Base-by-base conservation (phyloP, 495 filamentous ascomycete species). In the Hypoxylon trugodes region DNA sequence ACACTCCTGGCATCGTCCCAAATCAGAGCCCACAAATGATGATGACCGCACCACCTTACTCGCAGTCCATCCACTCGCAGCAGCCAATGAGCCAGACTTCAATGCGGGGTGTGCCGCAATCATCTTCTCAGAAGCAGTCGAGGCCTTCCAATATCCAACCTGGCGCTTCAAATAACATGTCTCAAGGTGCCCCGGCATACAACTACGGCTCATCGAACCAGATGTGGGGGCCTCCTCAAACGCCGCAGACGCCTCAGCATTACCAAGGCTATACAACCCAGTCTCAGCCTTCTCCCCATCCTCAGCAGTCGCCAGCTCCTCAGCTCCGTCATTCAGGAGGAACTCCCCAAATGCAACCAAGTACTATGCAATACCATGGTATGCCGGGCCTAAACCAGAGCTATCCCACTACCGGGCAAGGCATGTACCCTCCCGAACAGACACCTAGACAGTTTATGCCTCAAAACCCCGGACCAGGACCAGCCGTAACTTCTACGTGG, bases 381-480 rank as follows among this genome's bases (percentile, higher is more conserved):
- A 87, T 89, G 81, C 84, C 82, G 40, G 78, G 81, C 32, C 79
- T 89, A 72, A 69, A 78, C 15, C 83, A 86, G 71, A 78, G 79
- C 40, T 81, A 82, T 58, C 70, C 77, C 43, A 65, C 83, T 30
- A 73, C 78, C 13, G 76, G 74, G 37, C 80, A 85, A 71, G 80
- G 77, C 48, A 84, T 88, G 70, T 87, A 87, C 57, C 74, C 78
- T 38, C 74, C 80, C 2, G 84, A 84, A 37, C 84, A 83, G 68
- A 84, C 79, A 3, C 81, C 84, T 15, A 83, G 86, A 35, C 86
- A 88, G 66, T 89, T 87, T 68, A 79, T 87, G 79, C 81, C 80
- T 22, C 79, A 79, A 30, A 76, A 73, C 50, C 69, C 74, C 6
- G 68, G 73, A 1, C 65, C 66, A 4, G 58, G 71, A 13, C 79